Base-by-base conservation (phyloP, 225 moss, liverwort and hornwort genomes). In the Climacium dendroides region DNA sequence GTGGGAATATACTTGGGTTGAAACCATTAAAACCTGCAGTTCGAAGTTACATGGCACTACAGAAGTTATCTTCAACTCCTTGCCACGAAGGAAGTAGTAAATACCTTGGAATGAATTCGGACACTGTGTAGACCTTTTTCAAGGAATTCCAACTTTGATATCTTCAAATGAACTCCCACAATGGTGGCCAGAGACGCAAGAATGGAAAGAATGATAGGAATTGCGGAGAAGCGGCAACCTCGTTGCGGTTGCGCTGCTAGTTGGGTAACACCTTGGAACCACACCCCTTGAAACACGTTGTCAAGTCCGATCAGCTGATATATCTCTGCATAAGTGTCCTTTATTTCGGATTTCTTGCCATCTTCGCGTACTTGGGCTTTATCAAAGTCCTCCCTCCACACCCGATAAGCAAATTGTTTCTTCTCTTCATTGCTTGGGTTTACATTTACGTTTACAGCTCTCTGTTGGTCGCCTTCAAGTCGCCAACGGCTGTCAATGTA, bases 381-480 rank as follows among this genome's bases (percentile, higher is more conserved):
- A 34, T 73, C 26, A 47, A 5, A 59, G 35, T 60, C 59, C 58
- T 84, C 60, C 11, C 8, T 45, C 45, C 6, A 47, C 26, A 60
- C 19, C 35, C 5, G 35, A 25, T 45, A 84, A 73, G 84, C 72
- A 60, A 84, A 84, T 59, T 35, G 22, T 35, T 34, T 59, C 72
- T 19, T 73, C 84, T 35, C 24, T 5, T 24, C 1, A 59, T 24
- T 24, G 7, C 0, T n/a, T n/a, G n/a, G n/a, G n/a, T n/a, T n/a
- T n/a, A n/a, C n/a, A n/a, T n/a, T 32, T 5, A 3, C 2, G 16
- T 1, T 16, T 17, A 1, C 6, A 57, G 2, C 13, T 29, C 0
- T 6, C 23, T 9, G 2, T 13, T 2, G 16, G 10, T 15, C 6
- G 24, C 2, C 5, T 1, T 73, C 35, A 23, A 73, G 73, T 24